Evolutionary conservation across 2,329 filamentous ascomycete genomes (phyloP).

Genomic region (Monilinia polystroma): DNA sequence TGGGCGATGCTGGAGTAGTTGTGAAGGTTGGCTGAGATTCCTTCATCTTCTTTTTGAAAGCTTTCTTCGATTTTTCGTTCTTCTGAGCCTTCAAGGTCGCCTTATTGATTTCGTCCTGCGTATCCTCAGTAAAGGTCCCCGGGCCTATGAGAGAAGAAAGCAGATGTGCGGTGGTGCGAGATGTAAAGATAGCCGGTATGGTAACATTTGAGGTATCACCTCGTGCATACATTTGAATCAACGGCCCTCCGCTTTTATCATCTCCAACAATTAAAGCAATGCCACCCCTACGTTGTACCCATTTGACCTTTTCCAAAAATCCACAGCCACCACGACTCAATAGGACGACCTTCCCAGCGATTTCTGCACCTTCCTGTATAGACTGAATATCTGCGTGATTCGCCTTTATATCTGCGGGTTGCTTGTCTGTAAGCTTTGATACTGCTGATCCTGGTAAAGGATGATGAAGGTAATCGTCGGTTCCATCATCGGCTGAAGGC

Average conservation of each 20-base stretch:
- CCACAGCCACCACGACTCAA: constrained; percentile 92
- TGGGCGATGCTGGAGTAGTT: constrained; percentile 34
- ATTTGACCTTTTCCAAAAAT: constrained; percentile 95
- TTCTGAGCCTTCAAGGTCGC: constrained; percentile 55
- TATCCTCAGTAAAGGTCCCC: constrained; percentile 61
- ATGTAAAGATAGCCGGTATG: constrained; percentile 93
- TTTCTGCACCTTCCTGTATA: constrained; percentile 87
- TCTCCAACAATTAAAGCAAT: constrained; percentile 92
- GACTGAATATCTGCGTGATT: constrained; percentile 85
- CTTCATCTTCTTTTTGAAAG: constrained; percentile 34
- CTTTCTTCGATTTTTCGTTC: constrained; percentile 34
- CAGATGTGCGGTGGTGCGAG: constrained; percentile 88
- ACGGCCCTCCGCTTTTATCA: constrained; percentile 79
- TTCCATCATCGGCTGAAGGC: constrained; percentile 63
- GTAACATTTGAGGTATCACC: constrained; percentile 94
- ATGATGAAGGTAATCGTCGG: constrained; percentile 79
- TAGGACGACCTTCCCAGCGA: constrained; percentile 87
- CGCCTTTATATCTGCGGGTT: constrained; percentile 31
- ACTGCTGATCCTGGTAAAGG: constrained; percentile 43
- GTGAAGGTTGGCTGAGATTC: constrained; percentile 34
- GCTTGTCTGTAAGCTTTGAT: constrained; percentile 36
- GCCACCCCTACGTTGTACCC: constrained; percentile 88
- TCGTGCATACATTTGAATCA: constrained; percentile 98
- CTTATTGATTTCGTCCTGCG: constrained; percentile 59
- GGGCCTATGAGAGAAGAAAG: constrained; percentile 82